Evolutionary conservation across 2,329 filamentous ascomycete species (phyloP), one percentile per base, ranked within the genome.

Genomic region (Colletotrichum siamense): DNA sequence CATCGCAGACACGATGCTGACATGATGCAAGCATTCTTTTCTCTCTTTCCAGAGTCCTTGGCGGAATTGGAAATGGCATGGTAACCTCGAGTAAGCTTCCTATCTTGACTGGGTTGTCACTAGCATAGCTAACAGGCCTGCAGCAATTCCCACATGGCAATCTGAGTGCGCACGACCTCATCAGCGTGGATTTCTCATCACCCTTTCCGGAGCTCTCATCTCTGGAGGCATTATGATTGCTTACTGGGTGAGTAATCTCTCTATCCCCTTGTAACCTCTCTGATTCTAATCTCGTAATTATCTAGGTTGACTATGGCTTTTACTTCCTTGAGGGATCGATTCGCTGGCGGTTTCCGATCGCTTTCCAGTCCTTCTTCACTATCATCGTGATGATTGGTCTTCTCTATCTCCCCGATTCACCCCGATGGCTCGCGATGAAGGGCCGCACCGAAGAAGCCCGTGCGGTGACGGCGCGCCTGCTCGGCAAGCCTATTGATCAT

Each of bases 351-450:
- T 84, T 84, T 73, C 83, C 83, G 16, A 79, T 84, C 28, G 79
- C 81, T 7, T 82, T 83, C 71, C 81, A 82, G 71, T 81, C 79
- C 18, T 81, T 82, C 76, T 82, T 82, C 57, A 81, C 81, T 24
- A 66, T 81, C 69, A 71, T 85, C 9, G 81, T 86, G n/a, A 81
- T 85, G 65, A 75, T 34, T 4, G 80, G 79, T 7, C 81, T 86
- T 6, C 86, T 83, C 69, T 80, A 80, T 44, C 81, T 86, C 7
- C 82, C 81, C 22, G 81, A 83, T 63, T 83, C 81, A 1, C 85
- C 82, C 2, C 81, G 85, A 59, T 86, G 84, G 84, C 80, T 86
- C 4, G 82, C 85, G 3, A 81, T 82, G 75, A 82, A 83, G 78
- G 82, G 82, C n/a, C 65, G 80, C 39, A 78, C 79, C 59, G 73